Base-by-base conservation (phyloP, 148 eudicot species). In the Gaultheria prostrata region DNA sequence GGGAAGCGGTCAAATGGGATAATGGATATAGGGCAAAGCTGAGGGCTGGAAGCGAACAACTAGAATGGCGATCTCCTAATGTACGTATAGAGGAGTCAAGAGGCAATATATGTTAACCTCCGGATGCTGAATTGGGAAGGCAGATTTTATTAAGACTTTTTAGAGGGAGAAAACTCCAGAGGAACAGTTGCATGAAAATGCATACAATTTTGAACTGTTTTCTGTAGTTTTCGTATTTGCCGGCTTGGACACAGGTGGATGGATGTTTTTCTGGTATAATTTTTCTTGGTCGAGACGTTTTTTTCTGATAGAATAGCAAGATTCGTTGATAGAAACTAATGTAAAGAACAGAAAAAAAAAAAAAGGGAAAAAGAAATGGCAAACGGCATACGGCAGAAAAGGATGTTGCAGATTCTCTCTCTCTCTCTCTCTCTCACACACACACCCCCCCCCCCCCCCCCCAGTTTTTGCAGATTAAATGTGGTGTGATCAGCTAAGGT, bases 91-190 rank as follows among this genome's bases (percentile, higher is more conserved):
- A 50, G 59, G 11, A 20, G 51, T 81, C 28, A 39, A 8, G 81
- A 80, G 65, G 85, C 85, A 75, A 85, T 73, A 72, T 77, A 71
- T 81, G 83, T 77, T 89, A 84, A 85, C 80, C 15, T 65, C 21
- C 63, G 82, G 80, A 67, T 82, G 80, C 82, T 87, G 39, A 49
- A 48, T 32, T 69, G 51, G 73, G 54, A 65, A 81, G 78, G 76
- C 39, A 18, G 56, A 46, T 81, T 80, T 67, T 81, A 6, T 48
- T 15, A 8, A 63, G 61, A n/a, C 32, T 17, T 50, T 50, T 9
- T 12, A 15, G 63, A 70, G 63, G 48, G 30, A 49, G 77, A 57
- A 50, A 70, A 81, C 24, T 24, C 35, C 82, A 59, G 49, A 57
- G 80, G 72, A 18, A 28, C 10, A 24, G 35, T 80, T 80, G 82